Conservation (phyloP, 2,329 filamentous ascomycete species). For the Epichloe aotearoae region DNA sequence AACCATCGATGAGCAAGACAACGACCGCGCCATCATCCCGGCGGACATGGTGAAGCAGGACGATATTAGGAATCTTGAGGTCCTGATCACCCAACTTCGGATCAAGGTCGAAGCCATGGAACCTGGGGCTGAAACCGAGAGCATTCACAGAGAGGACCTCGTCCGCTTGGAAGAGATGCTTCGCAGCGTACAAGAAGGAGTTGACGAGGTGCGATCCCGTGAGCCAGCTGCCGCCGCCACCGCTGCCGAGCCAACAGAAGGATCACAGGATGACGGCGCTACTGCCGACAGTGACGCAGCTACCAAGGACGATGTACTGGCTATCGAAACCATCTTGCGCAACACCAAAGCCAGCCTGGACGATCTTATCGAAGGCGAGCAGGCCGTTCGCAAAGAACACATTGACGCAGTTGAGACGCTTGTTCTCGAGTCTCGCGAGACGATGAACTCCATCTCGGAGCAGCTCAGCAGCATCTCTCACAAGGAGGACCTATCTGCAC, state of each 20-base stretch:
- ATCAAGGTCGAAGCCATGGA: slow-evolving; percentile 59
- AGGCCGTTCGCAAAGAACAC: slow-evolving; percentile 53
- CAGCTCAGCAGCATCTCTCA: slow-evolving; percentile 58
- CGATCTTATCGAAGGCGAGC: slow-evolving; percentile 61
- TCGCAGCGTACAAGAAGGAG: slow-evolving; percentile 34
- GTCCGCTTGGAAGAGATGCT: slow-evolving; percentile 39
- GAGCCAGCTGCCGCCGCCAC: slow-evolving; percentile 10
- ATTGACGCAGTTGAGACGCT: slow-evolving; percentile 51
- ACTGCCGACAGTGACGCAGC: slow-evolving; percentile 22
- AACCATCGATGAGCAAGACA: slow-evolving; percentile 11
- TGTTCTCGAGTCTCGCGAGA: slow-evolving; percentile 62
- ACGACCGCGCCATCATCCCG: slow-evolving; percentile 19
- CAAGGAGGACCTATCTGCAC: slow-evolving; percentile 63
- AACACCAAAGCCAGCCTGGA: slow-evolving; percentile 85
- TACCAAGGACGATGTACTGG: slow-evolving; percentile 67
- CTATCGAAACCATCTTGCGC: slow-evolving; percentile 78
- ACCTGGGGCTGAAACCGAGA: slow-evolving; percentile 19
- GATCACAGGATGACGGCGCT: slow-evolving; percentile 9
- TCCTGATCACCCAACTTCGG: slow-evolving; percentile 67
- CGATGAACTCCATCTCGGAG: slow-evolving; percentile 50
- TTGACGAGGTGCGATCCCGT: slow-evolving; percentile 28
- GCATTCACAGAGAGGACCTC: slow-evolving; percentile 40
- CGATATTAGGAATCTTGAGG: slow-evolving; percentile 76
- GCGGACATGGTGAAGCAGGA: slow-evolving; percentile 47
- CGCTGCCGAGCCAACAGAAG: slow-evolving; percentile 9